Base-by-base conservation (phyloP, 441 rosid species). In the Erodium chrysanthum region DNA sequence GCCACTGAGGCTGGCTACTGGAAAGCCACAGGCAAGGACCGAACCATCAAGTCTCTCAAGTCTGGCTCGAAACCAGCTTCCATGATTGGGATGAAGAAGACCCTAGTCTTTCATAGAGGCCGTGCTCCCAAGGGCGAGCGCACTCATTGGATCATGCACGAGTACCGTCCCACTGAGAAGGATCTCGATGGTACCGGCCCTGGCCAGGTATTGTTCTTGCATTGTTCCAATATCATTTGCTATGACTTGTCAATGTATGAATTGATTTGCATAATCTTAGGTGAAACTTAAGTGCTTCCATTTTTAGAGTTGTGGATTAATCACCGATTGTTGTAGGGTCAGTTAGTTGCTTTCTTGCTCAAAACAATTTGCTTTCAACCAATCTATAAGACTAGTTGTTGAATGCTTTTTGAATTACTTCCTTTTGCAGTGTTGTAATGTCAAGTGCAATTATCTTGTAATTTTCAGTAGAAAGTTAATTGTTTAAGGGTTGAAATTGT, bases 11-110 rank as follows among this genome's bases (percentile, higher is more conserved):
- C 89, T 18, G 96, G 97, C 2, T 86, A 91, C 73, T 92, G 96
- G 98, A 92, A 92, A 66, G 93, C 98, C 64, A 90, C 96, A 0
- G 96, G 98, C 15, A 92, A 87, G 83, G 96, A 92, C 68, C 85
- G 96, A 59, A 90, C 90, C 14, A 90, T 92, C n/a, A 82, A 78
- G 79, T 79, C 86, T 2, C 84, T 88, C 58, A 90, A 80, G 78
- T 25, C 79, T 0, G 77, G 82, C 14, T 64, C 71, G 7, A 54
- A 18, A 18, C 22, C 60, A 8, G 23, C 68, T 4, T 8, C 73
- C 18, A 17, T 27, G 31, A 81, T 90, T 70, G 98, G 98, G 18
- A 92, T 90, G 98, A 92, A 92, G 84, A 92, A 88, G 85, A 88
- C 98, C 29, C 76, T 92, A 63, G 96, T 92, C 64, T 92, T 92